Conservation (phyloP, 768 basidiomycete species). For the Trametes cinnabarina region DNA sequence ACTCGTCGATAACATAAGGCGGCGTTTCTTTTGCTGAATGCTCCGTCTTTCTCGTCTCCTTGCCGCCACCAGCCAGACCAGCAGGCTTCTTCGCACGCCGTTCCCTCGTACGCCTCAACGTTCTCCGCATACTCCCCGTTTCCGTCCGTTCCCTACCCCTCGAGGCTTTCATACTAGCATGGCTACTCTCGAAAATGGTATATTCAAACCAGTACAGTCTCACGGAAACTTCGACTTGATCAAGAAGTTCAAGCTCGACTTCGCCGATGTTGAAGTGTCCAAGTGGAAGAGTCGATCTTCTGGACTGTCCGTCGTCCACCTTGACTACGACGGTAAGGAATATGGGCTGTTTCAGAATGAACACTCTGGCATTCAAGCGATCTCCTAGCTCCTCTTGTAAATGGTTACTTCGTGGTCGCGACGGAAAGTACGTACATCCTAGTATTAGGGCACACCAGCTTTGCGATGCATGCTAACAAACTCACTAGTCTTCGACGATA, state of each 20-base stretch:
- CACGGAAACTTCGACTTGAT: constrained; percentile 85
- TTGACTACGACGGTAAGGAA: constrained; percentile 79
- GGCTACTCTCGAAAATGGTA: constrained; percentile 16
- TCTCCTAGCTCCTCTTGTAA: constrained; percentile 72
- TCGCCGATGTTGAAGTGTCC: constrained; percentile 75
- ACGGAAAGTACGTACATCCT: constrained; percentile 71
- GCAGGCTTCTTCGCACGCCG: constrained; percentile 14
- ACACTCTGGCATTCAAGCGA: not conserved
- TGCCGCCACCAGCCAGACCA: constrained; percentile 14
- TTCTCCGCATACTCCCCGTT: constrained; percentile 4
- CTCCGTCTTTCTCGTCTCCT: constrained; percentile 18
- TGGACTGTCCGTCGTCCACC: constrained; percentile 86
- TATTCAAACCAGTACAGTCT: not conserved
- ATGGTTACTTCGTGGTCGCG: constrained; percentile 85
- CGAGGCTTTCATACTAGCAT: constrained; percentile 18
- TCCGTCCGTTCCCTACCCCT: not conserved
- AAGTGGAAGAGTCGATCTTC: constrained; percentile 88
- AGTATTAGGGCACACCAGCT: not conserved
- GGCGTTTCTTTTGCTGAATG: constrained; percentile 14
- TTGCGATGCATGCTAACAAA: not conserved
- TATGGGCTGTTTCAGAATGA: constrained; percentile 1
- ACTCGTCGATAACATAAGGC: not conserved
- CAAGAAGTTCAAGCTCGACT: constrained; percentile 71
- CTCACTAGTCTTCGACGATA: constrained; percentile 81
- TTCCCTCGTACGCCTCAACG: constrained; percentile 8